Conservation (phyloP, 1,139 yeast genomes). For the Nakaseomyces nivariensis region DNA sequence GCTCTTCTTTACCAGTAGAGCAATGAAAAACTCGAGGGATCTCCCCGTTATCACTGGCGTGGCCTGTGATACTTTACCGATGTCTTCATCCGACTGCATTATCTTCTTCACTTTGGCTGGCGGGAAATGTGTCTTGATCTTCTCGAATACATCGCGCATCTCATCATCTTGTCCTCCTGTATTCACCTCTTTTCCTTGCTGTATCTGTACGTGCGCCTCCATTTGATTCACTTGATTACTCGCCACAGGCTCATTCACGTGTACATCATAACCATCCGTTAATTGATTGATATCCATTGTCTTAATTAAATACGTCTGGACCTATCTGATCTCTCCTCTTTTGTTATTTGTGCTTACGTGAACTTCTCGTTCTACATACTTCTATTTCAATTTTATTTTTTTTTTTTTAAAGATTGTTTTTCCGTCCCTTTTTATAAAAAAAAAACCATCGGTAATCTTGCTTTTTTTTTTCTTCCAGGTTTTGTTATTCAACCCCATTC, state of each 20-base stretch:
- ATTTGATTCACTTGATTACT: background rate
- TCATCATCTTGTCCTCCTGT: constrained; percentile 7
- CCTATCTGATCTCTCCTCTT: no score
- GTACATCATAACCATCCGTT: background rate
- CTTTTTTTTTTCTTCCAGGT: no score
- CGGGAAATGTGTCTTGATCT: constrained; percentile 87
- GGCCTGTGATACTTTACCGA: constrained; percentile 97
- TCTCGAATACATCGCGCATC: constrained; percentile 19
- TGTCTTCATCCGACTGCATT: constrained; percentile 97
- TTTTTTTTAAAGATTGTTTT: no score
- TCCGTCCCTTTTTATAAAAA: no score
- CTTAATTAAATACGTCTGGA: no score
- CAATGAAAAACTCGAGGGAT: constrained; percentile 85
- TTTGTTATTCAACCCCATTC: no score
- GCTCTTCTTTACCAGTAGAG: constrained; percentile 78
- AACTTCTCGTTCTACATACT: no score
- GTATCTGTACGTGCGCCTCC: background rate
- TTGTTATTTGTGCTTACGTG: no score
- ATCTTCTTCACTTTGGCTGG: constrained; percentile 93
- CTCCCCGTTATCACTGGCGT: constrained; percentile 95
- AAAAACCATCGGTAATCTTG: no score
- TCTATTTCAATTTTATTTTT: no score
- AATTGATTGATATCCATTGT: constrained; percentile 1
- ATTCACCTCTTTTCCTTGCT: no score
- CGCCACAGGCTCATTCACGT: background rate